phyloP scores from a whole-genome alignment of 164 flowering plant genomes.

The Brasenia schreberi region DNA sequence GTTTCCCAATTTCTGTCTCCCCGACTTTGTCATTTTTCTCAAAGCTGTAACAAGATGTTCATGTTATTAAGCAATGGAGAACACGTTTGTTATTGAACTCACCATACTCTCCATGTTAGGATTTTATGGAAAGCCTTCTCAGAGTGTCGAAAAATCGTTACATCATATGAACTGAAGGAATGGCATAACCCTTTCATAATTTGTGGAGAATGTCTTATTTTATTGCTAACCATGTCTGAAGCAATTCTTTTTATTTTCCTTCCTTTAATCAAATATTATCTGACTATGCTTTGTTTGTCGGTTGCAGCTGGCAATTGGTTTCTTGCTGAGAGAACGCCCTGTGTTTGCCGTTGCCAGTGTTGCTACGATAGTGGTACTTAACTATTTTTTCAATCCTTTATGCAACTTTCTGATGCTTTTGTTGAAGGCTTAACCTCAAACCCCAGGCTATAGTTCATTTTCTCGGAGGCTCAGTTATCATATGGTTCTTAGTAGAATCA shows the following conservation, averaged over 20 bases:
- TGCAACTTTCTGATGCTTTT: conserved; percentile 1
- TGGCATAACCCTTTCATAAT: too few relatives aligned
- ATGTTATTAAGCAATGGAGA: too few relatives aligned
- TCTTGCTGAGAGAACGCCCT: conserved; percentile 64
- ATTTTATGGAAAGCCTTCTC: too few relatives aligned
- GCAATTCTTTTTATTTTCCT: neutral
- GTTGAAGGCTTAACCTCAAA: neutral
- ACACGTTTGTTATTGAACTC: too few relatives aligned
- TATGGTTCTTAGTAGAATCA: neutral
- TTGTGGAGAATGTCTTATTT: too few relatives aligned
- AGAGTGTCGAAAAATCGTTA: too few relatives aligned
- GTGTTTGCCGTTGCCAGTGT: conserved; percentile 65
- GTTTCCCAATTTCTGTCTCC: too few relatives aligned
- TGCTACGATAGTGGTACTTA: conserved; percentile 65
- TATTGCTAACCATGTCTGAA: neutral
- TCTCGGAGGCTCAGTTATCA: neutral
- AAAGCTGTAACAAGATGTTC: too few relatives aligned
- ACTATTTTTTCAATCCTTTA: neutral
- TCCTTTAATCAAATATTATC: neutral
- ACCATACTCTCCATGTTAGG: too few relatives aligned
- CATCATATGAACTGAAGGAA: too few relatives aligned
- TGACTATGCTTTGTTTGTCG: neutral
- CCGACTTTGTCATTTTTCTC: too few relatives aligned
- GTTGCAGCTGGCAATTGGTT: conserved; percentile 57
- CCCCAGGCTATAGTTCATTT: neutral